Percentiles rank a stretch among this genome's conserved stretches.
Evolutionary conservation across 306 rosid genomes (phyloP).

Genomic region (Trichosanthes cucumerina): DNA sequence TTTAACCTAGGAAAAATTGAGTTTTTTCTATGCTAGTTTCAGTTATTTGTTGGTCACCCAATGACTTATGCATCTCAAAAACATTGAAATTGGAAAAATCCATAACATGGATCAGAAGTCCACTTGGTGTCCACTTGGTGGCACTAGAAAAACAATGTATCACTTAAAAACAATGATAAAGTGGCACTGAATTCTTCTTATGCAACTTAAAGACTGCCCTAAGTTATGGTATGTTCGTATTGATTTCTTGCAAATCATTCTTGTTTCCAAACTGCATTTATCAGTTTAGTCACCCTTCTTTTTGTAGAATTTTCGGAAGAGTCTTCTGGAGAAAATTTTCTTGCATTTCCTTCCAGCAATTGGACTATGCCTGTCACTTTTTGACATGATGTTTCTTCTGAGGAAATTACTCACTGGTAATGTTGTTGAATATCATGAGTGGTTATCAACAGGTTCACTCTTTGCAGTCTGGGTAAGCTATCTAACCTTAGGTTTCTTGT

Average conservation of each 20-base stretch:
- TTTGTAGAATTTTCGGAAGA: slow-evolving; percentile 29
- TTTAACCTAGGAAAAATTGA: background rate
- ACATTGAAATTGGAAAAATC: background rate
- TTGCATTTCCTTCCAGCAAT: slow-evolving; percentile 46
- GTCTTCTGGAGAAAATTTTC: slow-evolving; percentile 29
- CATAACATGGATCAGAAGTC: background rate
- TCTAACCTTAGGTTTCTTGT: background rate
- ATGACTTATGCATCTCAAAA: background rate
- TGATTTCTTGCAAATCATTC: background rate
- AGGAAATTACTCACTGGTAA: slow-evolving; percentile 33
- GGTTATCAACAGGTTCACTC: slow-evolving; percentile 61
- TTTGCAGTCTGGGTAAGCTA: slow-evolving; percentile 74
- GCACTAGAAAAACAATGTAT: background rate
- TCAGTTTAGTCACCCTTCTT: background rate
- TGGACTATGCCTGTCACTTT: slow-evolving; percentile 52
- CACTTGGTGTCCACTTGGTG: background rate
- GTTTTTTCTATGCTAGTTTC: background rate
- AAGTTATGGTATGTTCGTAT: background rate
- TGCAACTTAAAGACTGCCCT: background rate
- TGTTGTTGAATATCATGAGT: slow-evolving; percentile 38
- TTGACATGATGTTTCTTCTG: slow-evolving; percentile 45
- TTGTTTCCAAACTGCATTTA: background rate
- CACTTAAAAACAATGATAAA: background rate
- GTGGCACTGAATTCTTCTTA: background rate
- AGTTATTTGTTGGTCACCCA: background rate